Conservation (phyloP, 2,329 filamentous ascomycete genomes). For the Cephalotrichum gorgonifer region DNA sequence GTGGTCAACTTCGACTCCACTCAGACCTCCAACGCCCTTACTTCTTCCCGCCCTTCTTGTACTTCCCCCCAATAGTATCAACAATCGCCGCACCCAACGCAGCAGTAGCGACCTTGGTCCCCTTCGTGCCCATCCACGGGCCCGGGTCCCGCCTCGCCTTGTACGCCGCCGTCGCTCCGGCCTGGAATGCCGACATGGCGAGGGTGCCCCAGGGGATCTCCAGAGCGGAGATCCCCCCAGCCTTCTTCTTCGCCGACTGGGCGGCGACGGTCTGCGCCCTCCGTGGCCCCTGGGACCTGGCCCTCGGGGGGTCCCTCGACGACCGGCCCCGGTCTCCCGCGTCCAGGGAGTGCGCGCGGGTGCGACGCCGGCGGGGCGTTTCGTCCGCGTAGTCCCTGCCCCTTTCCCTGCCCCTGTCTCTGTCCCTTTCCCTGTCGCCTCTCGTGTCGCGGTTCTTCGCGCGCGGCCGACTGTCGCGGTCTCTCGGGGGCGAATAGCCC, state of each 20-base stretch:
- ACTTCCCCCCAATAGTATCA: slow-evolving; percentile 30
- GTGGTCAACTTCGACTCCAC: no score
- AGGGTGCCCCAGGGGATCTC: slow-evolving; percentile 19
- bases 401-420: background rate
- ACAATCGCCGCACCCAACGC: slow-evolving; percentile 37
- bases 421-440: background rate
- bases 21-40: no score
- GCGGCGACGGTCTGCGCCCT: background rate
- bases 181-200: slow-evolving; percentile 32
- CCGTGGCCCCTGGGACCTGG: background rate
- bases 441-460: background rate
- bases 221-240: background rate
- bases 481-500: background rate
- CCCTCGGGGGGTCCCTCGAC: background rate
- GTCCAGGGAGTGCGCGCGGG: background rate
- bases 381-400: background rate
- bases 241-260: background rate
- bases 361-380: background rate
- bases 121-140: slow-evolving; percentile 36
- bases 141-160: slow-evolving; percentile 31
- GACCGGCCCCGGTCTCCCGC: background rate
- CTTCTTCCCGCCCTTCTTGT: slow-evolving; percentile 11
- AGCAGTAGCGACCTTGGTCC: slow-evolving; percentile 35
- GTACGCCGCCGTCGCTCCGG: slow-evolving; percentile 36
- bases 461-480: background rate